Conservation (phyloP, 2,329 filamentous ascomycete genomes). For the Exophiala calicioides region DNA sequence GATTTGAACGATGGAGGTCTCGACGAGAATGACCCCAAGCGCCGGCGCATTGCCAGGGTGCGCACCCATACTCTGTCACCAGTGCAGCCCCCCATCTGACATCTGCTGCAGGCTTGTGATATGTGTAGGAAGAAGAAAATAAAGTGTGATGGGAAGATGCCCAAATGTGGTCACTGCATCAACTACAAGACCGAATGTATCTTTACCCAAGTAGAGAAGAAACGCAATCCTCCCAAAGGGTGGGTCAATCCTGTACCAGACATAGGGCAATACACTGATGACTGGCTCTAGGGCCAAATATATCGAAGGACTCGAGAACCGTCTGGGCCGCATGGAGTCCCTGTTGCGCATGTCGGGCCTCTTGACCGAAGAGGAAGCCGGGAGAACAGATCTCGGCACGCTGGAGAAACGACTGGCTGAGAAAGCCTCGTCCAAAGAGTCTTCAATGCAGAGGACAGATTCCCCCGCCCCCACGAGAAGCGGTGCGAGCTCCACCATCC, state of each 20-base stretch:
- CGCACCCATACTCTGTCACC: constrained; percentile 37
- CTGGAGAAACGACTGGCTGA: constrained; percentile 74
- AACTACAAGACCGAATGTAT: constrained; percentile 98
- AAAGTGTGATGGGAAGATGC: constrained; percentile 96
- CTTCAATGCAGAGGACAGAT: constrained; percentile 14
- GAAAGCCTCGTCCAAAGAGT: constrained; percentile 38
- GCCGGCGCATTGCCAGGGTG: constrained; percentile 84
- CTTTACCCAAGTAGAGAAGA: constrained; percentile 98
- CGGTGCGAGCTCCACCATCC: constrained; percentile 10
- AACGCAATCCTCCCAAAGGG: constrained; percentile 95
- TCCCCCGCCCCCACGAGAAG: constrained; percentile 24
- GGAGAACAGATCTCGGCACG: constrained; percentile 81
- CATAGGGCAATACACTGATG: constrained; percentile 4
- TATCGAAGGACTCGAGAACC: constrained; percentile 93
- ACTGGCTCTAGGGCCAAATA: constrained; percentile 75
- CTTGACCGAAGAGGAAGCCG: constrained; percentile 80
- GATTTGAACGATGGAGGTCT: constrained; percentile 52
- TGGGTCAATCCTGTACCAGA: constrained; percentile 47
- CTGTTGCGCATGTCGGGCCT: constrained; percentile 83
- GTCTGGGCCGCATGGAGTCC: constrained; percentile 93
- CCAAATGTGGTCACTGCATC: constrained; percentile 90
- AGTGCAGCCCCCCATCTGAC: constrained; percentile 20
- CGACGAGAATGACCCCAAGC: constrained; percentile 76
- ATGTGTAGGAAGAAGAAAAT: constrained; percentile 95
- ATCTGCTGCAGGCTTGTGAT: constrained; percentile 70